phyloP scores from a whole-genome alignment of 2,329 filamentous ascomycete genomes.

The Scedosporium minutisporum region DNA sequence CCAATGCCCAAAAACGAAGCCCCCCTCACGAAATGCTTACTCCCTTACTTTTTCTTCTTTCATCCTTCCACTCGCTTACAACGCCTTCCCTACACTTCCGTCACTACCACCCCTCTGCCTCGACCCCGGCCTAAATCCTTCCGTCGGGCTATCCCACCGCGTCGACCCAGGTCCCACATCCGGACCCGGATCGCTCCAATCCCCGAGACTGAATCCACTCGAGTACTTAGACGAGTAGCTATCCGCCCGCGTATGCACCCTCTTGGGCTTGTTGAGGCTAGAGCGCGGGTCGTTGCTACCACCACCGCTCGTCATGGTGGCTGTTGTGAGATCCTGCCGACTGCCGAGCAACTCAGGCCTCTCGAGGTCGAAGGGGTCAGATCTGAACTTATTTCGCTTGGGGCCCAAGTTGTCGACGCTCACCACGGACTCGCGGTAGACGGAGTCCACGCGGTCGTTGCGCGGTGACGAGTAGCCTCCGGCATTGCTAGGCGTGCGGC shows the following conservation, averaged over 20 bases:
- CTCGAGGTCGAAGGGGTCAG: conserved; percentile 58
- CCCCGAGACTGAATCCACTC: conserved; percentile 38
- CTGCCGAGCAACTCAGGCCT: conserved; percentile 31
- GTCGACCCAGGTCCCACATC: conserved; percentile 34
- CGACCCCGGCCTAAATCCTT: not conserved
- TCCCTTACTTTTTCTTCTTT: not conserved
- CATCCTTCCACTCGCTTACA: not conserved
- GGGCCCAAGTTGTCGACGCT: conserved; percentile 35
- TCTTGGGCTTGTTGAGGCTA: conserved; percentile 8
- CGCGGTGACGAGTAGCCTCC: no score
- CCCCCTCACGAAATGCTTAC: not conserved
- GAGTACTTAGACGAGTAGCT: conserved; percentile 33
- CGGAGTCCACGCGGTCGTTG: conserved; percentile 21
- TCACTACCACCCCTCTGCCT: not conserved
- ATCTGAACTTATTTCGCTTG: conserved; percentile 47
- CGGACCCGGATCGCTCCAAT: conserved; percentile 40
- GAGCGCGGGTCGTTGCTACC: conserved; percentile 10
- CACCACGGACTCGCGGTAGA: conserved; percentile 29
- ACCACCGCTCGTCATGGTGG: conserved; percentile 17
- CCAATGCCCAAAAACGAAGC: no score
- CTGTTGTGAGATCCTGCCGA: conserved; percentile 20
- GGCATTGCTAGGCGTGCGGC: conserved; percentile 18
- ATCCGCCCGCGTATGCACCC: conserved; percentile 23
- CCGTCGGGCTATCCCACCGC: conserved; percentile 19
- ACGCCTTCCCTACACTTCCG: conserved; percentile 4